Percentiles rank a stretch among this genome's conserved stretches.
Evolutionary conservation across 2,329 filamentous ascomycete genomes (phyloP).

Genomic region (Cyphellophora europaea): DNA sequence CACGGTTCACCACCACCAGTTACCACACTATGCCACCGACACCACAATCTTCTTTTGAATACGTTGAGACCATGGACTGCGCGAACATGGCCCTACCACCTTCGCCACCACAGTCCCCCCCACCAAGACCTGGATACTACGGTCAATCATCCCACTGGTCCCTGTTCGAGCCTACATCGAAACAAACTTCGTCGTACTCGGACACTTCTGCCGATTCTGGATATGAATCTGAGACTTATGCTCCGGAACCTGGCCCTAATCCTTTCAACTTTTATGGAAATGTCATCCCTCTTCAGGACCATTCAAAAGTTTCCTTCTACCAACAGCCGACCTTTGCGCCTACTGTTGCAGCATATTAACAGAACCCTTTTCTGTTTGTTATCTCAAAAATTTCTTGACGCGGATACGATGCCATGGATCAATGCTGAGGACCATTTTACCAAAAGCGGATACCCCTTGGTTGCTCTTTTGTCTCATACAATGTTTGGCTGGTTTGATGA

Average conservation of each 20-base stretch:
- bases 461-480: no score
- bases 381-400: no score
- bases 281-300: constrained; percentile 16
- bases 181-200: constrained; percentile 18
- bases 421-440: no score
- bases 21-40: constrained; percentile 31
- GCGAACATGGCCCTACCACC: constrained; percentile 26
- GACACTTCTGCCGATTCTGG: constrained; percentile 19
- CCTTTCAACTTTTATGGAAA: constrained; percentile 20
- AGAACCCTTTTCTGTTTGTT: no score
- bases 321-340: constrained; percentile 8
- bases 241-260: constrained; percentile 11
- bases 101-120: constrained; percentile 22
- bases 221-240: constrained; percentile 17
- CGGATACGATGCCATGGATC: no score
- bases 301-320: constrained; percentile 15
- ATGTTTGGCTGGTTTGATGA: no score
- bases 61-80: constrained; percentile 26
- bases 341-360: constrained; percentile 17
- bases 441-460: no score
- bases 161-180: constrained; percentile 16
- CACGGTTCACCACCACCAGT: constrained; percentile 51
- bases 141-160: constrained; percentile 17
- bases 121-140: constrained; percentile 11
- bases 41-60: constrained; percentile 22